Percentiles rank a stretch among this genome's conserved stretches.
Conservation (phyloP, 352 stramenopile genomes). For the Phytophthora foliorum region DNA sequence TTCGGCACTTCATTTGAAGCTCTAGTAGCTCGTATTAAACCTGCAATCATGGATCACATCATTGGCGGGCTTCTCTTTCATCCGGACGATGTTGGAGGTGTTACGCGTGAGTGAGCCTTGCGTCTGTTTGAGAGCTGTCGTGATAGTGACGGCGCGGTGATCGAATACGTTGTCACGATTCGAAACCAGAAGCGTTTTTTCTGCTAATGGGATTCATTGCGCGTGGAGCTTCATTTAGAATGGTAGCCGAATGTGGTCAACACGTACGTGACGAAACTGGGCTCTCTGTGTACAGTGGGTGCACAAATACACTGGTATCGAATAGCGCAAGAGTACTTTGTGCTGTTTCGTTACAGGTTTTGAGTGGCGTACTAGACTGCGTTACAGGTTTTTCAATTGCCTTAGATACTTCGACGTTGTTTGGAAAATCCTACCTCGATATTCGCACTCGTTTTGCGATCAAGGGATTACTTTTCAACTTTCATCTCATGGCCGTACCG, state of each 20-base stretch:
- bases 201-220: neutral
- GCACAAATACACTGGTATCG: slow-evolving; percentile 1
- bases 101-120: slow-evolving; percentile 5
- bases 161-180: neutral
- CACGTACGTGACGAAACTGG: slow-evolving; percentile 6
- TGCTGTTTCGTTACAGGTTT: neutral
- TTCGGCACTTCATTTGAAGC: neutral
- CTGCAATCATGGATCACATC: neutral
- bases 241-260: neutral
- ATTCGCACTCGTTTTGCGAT: neutral
- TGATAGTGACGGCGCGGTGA: neutral
- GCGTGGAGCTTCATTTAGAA: slow-evolving; percentile 4
- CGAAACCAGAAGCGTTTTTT: slow-evolving; percentile 1
- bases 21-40: neutral
- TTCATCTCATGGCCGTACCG: neutral
- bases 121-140: neutral
- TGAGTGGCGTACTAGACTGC: neutral
- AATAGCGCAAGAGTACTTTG: slow-evolving; percentile 1
- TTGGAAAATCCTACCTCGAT: neutral
- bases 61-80: slow-evolving; percentile 2
- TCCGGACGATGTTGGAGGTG: neutral
- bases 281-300: neutral
- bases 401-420: neutral
- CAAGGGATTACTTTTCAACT: neutral
- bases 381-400: slow-evolving; percentile 1